Evolutionary conservation across 2,329 filamentous ascomycete genomes (phyloP).

Genomic region (Celoporthe dispersa): DNA sequence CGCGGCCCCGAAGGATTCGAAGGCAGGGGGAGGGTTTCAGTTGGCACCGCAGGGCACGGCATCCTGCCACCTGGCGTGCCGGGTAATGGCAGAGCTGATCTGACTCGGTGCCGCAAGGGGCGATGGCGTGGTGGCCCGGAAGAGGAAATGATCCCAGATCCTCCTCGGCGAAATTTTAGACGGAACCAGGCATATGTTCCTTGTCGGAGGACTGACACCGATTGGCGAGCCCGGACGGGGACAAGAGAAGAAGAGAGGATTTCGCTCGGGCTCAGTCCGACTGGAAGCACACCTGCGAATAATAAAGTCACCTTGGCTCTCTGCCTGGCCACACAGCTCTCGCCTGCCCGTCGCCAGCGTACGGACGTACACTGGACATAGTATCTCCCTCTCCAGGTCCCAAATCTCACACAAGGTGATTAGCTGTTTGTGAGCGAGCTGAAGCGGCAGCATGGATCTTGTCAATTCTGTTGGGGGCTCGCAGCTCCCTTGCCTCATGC

Average conservation of each 20-base stretch:
- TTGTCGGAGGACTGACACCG: constrained; percentile 1
- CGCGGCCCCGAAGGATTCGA: background rate
- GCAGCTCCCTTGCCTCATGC: background rate
- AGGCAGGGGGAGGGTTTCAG: background rate
- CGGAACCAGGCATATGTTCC: constrained; percentile 1
- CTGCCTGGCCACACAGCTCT: background rate
- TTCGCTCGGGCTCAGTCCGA: background rate
- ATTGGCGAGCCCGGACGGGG: background rate
- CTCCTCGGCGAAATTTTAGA: constrained; percentile 11
- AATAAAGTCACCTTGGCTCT: background rate
- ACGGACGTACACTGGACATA: background rate
- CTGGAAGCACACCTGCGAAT: background rate
- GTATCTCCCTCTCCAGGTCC: background rate
- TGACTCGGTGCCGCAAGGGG: constrained; percentile 5
- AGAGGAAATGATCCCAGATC: constrained; percentile 7
- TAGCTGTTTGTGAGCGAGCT: background rate
- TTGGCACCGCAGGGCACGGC: background rate
- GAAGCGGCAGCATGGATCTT: background rate
- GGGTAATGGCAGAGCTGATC: background rate
- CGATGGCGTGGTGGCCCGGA: background rate
- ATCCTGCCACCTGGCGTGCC: background rate
- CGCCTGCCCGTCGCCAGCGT: background rate
- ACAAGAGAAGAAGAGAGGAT: background rate
- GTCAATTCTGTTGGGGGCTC: background rate
- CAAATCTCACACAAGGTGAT: background rate